phyloP scores from a whole-genome alignment of 345 rosid genomes.

The Gossypium anomalum region DNA sequence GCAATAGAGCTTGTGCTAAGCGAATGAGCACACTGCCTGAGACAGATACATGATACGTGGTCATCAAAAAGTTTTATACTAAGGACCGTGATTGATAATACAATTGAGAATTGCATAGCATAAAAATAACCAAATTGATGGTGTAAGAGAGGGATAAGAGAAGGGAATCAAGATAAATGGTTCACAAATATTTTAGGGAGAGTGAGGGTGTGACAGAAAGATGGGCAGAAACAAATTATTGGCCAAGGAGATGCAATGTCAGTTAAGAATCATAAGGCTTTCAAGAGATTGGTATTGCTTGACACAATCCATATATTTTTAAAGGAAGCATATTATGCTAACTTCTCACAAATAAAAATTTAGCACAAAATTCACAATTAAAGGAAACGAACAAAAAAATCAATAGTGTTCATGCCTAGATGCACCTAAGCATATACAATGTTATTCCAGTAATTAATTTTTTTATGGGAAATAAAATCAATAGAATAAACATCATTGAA shows the following conservation, averaged over 20 bases:
- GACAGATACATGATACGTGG: constrained; percentile 16
- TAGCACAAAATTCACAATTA: not conserved
- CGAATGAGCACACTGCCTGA: constrained; percentile 70
- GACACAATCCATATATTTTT: not conserved
- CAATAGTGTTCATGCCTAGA: not conserved
- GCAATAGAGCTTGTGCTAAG: constrained; percentile 41
- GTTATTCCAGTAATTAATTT: not conserved
- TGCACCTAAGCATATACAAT: not conserved
- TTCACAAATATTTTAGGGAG: not conserved
- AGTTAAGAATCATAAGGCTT: not conserved
- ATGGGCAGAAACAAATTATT: not conserved
- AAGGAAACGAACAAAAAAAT: not conserved
- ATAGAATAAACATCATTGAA: not conserved
- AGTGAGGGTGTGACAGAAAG: not conserved
- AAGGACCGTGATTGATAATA: not conserved
- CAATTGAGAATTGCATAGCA: not conserved
- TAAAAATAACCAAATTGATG: not conserved
- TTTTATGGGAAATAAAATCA: not conserved
- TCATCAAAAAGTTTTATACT: constrained; percentile 9
- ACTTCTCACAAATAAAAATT: not conserved
- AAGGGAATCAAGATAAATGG: not conserved
- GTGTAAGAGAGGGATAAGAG: not conserved
- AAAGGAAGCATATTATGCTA: not conserved
- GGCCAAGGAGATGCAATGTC: not conserved
- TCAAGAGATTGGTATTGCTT: not conserved